Percentiles rank a stretch among this genome's conserved stretches.
These are phyloP conservation scores for Vitis hybrid DNA, from an alignment of 177 flowering plant genomes.

Conservation along the genomic window DNA sequence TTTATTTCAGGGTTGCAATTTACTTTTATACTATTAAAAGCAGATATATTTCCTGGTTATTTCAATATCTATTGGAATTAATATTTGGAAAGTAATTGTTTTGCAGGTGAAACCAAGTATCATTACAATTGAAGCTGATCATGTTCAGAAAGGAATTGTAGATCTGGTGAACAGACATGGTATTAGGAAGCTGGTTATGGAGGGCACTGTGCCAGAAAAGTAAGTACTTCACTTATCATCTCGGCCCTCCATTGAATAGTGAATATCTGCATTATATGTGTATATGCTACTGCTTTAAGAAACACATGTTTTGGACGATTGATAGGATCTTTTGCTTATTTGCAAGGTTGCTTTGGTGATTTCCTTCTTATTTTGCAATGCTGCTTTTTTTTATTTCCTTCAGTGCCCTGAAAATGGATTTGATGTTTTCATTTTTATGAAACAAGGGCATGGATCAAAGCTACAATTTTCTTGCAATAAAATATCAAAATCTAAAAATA, in stretches of 20 bases:
- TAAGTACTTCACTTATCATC: conserved; percentile 33
- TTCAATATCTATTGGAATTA: neutral
- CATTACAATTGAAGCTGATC: conserved; percentile 49
- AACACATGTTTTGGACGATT: no score
- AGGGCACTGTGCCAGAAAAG: conserved; percentile 53
- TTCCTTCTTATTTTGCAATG: no score
- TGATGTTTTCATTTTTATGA: no score
- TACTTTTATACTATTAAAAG: neutral
- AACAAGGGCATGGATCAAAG: no score
- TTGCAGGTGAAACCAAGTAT: conserved; percentile 65
- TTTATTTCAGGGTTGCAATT: neutral
- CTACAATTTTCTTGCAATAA: no score
- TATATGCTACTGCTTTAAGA: no score
- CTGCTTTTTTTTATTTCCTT: no score
- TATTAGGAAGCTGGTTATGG: conserved; percentile 80
- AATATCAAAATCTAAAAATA: no score
- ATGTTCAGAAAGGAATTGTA: conserved; percentile 65
- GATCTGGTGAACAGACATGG: conserved; percentile 48
- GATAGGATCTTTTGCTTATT: no score
- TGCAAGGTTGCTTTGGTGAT: no score
- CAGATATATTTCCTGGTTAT: neutral
- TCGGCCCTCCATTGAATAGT: neutral
- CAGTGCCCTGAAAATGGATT: no score
- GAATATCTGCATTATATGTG: no score
- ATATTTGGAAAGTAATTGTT: conserved; percentile 4